Conservation (phyloP, 805 yeast genomes). For the Priceomyces medius region DNA sequence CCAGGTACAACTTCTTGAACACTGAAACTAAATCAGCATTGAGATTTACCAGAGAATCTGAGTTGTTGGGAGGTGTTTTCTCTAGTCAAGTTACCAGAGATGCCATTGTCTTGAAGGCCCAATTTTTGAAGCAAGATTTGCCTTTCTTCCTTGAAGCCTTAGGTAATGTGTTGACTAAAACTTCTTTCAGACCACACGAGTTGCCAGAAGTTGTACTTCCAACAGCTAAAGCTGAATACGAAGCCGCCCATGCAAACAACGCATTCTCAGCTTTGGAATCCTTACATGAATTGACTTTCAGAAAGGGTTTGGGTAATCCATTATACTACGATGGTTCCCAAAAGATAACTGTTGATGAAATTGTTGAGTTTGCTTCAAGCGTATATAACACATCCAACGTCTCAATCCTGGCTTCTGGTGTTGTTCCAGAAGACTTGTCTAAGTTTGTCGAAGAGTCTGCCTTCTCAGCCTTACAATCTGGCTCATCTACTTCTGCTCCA, state of each 20-base stretch:
- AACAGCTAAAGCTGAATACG: conserved; percentile 63
- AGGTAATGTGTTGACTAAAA: conserved; percentile 67
- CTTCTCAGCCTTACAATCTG: conserved; percentile 61
- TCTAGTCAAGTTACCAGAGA: conserved; percentile 77
- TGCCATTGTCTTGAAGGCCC: conserved; percentile 72
- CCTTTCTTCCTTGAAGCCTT: conserved; percentile 89
- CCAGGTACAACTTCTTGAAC: conserved; percentile 81
- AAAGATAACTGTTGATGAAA: conserved; percentile 56
- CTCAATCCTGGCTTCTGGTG: conserved; percentile 71
- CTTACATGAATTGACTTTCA: conserved; percentile 78
- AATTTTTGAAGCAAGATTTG: conserved; percentile 81
- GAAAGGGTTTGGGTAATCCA: conserved; percentile 85
- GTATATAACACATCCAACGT: conserved; percentile 72
- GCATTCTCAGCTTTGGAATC: conserved; percentile 68
- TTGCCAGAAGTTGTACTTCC: conserved; percentile 80
- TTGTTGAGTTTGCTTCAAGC: conserved; percentile 62
- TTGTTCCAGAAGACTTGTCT: conserved; percentile 65
- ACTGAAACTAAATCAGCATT: conserved; percentile 82
- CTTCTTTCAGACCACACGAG: conserved; percentile 82
- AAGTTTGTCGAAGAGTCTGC: conserved; percentile 66
- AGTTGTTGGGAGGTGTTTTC: conserved; percentile 85
- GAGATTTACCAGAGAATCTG: conserved; percentile 92
- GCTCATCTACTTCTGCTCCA: conserved; percentile 45
- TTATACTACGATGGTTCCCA: conserved; percentile 68
- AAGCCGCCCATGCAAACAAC: conserved; percentile 51